Evolutionary conservation across 495 filamentous ascomycete genomes (phyloP).

Genomic region (Penicillium paradoxum): DNA sequence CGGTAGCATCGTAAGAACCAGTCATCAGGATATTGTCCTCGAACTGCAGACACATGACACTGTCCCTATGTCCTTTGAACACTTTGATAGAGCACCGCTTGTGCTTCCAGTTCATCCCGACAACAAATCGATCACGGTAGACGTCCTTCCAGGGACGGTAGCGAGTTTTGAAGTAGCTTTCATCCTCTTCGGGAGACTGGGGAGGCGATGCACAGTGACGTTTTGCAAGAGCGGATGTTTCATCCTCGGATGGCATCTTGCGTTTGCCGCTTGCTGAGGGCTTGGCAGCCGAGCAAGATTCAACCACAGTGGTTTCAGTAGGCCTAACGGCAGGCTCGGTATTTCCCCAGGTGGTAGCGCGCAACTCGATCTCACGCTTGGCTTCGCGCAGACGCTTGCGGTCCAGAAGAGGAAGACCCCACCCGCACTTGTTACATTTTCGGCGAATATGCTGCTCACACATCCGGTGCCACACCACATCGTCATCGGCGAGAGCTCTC

Average conservation of each 20-base stretch:
- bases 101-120: conserved; percentile 95
- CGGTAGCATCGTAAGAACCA: conserved; percentile 89
- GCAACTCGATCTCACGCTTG: conserved; percentile 76
- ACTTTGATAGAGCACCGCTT: conserved; percentile 76
- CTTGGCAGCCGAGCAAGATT: conserved; percentile 18
- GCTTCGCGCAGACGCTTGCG: conserved; percentile 80
- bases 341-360: conserved; percentile 52
- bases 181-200: conserved; percentile 25
- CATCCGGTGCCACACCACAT: conserved; percentile 98
- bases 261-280: conserved; percentile 34
- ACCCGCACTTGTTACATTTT: conserved; percentile 95
- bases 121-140: conserved; percentile 81
- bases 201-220: conserved; percentile 32
- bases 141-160: conserved; percentile 87
- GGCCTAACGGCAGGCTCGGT: conserved; percentile 22
- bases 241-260: conserved; percentile 28
- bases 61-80: conserved; percentile 87
- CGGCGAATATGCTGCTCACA: conserved; percentile 97
- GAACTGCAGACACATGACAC: conserved; percentile 94
- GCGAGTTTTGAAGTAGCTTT: conserved; percentile 45
- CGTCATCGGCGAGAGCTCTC: conserved; percentile 85
- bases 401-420: conserved; percentile 87
- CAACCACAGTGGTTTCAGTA: conserved; percentile 14
- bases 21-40: conserved; percentile 89
- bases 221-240: conserved; percentile 34